Conservation (phyloP, 164 flowering plant species). For the Sextonia rubra region DNA sequence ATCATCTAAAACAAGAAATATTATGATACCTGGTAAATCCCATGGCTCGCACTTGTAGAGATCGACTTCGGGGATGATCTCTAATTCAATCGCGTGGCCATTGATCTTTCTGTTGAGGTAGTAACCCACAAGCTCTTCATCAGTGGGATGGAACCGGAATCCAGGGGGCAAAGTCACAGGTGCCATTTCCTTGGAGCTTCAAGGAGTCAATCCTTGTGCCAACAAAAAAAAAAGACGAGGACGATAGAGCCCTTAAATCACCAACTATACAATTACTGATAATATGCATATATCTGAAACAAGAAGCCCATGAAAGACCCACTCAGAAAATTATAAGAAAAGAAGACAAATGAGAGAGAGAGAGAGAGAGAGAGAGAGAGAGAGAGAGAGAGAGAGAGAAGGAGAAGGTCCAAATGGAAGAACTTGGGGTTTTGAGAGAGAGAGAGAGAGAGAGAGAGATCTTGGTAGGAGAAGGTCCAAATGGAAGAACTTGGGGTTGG, state of each 20-base stretch:
- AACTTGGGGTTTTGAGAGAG: not conserved
- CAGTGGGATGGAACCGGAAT: constrained; percentile 35
- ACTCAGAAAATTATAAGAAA: not conserved
- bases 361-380: constrained; percentile 1
- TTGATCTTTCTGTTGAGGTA: constrained; percentile 34
- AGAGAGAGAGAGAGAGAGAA: not conserved
- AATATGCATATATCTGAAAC: constrained; percentile 21
- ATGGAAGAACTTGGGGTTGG: not conserved
- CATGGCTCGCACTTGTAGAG: constrained; percentile 37
- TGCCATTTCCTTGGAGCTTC: constrained; percentile 22
- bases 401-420: not conserved
- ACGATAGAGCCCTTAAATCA: constrained; percentile 10
- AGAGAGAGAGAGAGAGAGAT: not conserved
- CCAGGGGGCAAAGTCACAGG: constrained; percentile 33
- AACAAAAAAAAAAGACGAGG: not conserved
- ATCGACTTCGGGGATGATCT: constrained; percentile 35
- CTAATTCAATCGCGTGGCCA: constrained; percentile 28
- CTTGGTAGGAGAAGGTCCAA: not conserved
- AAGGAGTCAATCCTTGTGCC: not conserved
- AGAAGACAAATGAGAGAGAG: not conserved
- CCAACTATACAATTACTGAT: constrained; percentile 13
- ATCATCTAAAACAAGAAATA: not conserved
- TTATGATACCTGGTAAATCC: constrained; percentile 21
- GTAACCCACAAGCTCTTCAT: constrained; percentile 32
- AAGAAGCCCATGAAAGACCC: not conserved